Conservation (phyloP, 257 asterid species). For the Verbena officinalis region DNA sequence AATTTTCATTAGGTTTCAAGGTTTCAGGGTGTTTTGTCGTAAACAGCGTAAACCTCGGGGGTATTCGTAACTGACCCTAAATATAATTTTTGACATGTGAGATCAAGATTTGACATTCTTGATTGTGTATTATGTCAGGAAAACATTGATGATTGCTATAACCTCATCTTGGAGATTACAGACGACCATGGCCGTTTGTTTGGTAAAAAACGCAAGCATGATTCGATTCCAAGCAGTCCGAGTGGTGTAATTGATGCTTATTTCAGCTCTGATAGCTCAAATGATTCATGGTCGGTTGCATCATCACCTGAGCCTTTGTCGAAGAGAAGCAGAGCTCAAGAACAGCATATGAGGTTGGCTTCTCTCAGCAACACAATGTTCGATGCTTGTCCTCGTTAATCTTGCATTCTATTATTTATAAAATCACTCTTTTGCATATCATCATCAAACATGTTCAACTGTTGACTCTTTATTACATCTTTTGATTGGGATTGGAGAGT, state of each 20-base stretch:
- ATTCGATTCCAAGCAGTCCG: slow-evolving; percentile 45
- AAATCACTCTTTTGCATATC: slow-evolving; percentile 42
- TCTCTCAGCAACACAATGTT: slow-evolving; percentile 34
- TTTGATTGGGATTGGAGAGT: slow-evolving; percentile 38
- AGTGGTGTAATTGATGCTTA: slow-evolving; percentile 55
- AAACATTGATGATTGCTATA: slow-evolving; percentile 38
- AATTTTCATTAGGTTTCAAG: no score
- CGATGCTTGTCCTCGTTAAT: slow-evolving; percentile 25
- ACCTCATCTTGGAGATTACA: slow-evolving; percentile 35
- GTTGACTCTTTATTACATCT: slow-evolving; percentile 28
- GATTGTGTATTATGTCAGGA: slow-evolving; percentile 36
- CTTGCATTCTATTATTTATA: slow-evolving; percentile 27
- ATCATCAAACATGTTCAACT: slow-evolving; percentile 36
- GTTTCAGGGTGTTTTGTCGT: no score
- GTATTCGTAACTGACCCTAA: no score
- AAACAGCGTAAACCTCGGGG: no score
- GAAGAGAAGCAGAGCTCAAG: slow-evolving; percentile 42
- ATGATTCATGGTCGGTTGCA: slow-evolving; percentile 47
- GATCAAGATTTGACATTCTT: slow-evolving; percentile 20
- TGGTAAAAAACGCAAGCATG: slow-evolving; percentile 41
- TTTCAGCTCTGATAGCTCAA: slow-evolving; percentile 50
- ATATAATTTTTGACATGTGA: no score
- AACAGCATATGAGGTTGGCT: slow-evolving; percentile 37
- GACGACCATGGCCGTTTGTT: slow-evolving; percentile 23
- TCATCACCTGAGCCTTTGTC: slow-evolving; percentile 40